Percentiles rank a stretch among this genome's conserved stretches.
Evolutionary conservation across 495 filamentous ascomycete species (phyloP).

Genomic region (Aspergillus sparsus): DNA sequence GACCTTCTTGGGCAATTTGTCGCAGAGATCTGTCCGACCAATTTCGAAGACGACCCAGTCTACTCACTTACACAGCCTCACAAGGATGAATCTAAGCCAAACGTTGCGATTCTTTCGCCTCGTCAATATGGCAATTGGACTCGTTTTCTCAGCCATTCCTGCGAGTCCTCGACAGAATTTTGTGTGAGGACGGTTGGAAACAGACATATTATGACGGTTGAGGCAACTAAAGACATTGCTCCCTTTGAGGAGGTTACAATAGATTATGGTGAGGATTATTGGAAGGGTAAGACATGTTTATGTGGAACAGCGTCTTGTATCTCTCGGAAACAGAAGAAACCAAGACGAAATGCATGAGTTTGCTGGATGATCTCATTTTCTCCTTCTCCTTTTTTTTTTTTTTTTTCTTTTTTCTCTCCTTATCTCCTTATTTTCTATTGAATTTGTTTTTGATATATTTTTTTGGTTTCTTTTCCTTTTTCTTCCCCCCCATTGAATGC

Average conservation of each 20-base stretch:
- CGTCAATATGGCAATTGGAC: conserved; percentile 51
- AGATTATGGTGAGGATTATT: conserved; percentile 36
- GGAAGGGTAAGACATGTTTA: conserved; percentile 11
- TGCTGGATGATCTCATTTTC: too few relatives aligned
- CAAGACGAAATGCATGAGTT: too few relatives aligned
- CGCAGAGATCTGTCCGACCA: conserved; percentile 29
- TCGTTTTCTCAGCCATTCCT: conserved; percentile 75
- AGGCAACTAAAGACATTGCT: conserved; percentile 29
- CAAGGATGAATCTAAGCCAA: neutral
- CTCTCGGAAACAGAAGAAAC: neutral
- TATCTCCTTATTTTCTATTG: too few relatives aligned
- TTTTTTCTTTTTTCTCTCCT: too few relatives aligned
- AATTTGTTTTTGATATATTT: too few relatives aligned
- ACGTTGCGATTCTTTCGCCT: conserved; percentile 3
- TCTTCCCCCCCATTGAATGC: too few relatives aligned
- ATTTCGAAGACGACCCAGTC: neutral
- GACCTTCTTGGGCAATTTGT: conserved; percentile 36
- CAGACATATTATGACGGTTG: conserved; percentile 22
- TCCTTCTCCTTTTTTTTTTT: too few relatives aligned
- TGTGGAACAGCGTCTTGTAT: conserved; percentile 13
- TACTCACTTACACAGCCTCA: conserved; percentile 19
- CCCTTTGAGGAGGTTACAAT: conserved; percentile 40
- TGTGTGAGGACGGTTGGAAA: conserved; percentile 25
- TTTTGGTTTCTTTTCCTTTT: too few relatives aligned
- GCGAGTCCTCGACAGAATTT: conserved; percentile 51